phyloP scores from a whole-genome alignment of 495 filamentous ascomycete genomes.

The Filosporella fistucella region DNA sequence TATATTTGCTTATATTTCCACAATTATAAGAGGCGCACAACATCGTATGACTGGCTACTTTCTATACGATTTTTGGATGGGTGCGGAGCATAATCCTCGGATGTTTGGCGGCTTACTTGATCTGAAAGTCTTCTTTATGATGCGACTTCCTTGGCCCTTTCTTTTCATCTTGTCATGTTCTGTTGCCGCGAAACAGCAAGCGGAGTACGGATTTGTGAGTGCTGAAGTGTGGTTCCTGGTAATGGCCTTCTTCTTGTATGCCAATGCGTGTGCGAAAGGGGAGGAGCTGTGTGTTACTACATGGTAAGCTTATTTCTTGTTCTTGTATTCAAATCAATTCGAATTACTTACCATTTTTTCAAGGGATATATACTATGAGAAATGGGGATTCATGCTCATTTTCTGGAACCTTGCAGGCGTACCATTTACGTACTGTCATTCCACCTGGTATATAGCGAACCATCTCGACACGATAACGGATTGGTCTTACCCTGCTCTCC shows the following conservation, averaged over 20 bases:
- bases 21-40: slow-evolving; percentile 68
- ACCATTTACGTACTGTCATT: slow-evolving; percentile 93
- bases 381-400: slow-evolving; percentile 99
- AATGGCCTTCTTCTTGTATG: slow-evolving; percentile 92
- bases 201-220: slow-evolving; percentile 84
- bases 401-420: slow-evolving; percentile 99
- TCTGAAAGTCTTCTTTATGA: slow-evolving; percentile 99
- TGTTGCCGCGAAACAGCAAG: slow-evolving; percentile 80
- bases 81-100: slow-evolving; percentile 90
- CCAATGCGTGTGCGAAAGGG: slow-evolving; percentile 92
- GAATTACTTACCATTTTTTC: slow-evolving; percentile 15
- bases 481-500: slow-evolving; percentile 62
- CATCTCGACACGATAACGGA: no score
- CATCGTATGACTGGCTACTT: slow-evolving; percentile 89
- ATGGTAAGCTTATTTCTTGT: no score
- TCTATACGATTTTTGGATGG: slow-evolving; percentile 98
- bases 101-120: slow-evolving; percentile 90
- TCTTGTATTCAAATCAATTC: not conserved
- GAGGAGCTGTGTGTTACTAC: slow-evolving; percentile 92
- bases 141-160: slow-evolving; percentile 93
- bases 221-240: slow-evolving; percentile 83
- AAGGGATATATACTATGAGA: slow-evolving; percentile 98
- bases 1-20: slow-evolving; percentile 78
- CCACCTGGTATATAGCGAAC: slow-evolving; percentile 86
- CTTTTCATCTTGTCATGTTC: slow-evolving; percentile 72